phyloP scores from a whole-genome alignment of 2,329 filamentous ascomycete genomes.

The Sarocladiaceae sp. region DNA sequence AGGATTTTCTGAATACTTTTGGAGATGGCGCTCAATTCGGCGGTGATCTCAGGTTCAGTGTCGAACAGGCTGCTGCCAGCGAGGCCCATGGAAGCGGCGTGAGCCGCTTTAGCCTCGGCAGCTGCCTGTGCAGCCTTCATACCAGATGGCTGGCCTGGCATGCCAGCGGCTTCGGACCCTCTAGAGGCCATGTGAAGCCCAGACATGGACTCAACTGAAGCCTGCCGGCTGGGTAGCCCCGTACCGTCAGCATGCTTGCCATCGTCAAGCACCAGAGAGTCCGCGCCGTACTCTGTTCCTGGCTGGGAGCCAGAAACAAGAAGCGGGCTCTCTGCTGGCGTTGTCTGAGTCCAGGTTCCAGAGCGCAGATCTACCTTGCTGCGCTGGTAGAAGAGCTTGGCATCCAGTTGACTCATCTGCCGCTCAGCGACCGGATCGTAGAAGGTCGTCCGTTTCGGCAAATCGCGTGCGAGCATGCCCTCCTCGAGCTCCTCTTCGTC shows the following conservation, averaged over 20 bases:
- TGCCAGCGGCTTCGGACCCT: background rate
- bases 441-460: constrained; percentile 70
- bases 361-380: constrained; percentile 51
- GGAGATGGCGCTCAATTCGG: constrained; percentile 81
- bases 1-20: constrained; percentile 86
- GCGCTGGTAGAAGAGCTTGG: constrained; percentile 92
- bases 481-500: constrained; percentile 34
- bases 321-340: constrained; percentile 41
- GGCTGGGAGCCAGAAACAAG: constrained; percentile 29
- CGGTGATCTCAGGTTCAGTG: constrained; percentile 71
- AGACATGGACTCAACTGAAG: constrained; percentile 8
- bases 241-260: constrained; percentile 32
- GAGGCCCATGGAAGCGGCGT: constrained; percentile 47
- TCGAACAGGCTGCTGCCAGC: constrained; percentile 62
- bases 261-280: constrained; percentile 26
- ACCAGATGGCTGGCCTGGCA: background rate
- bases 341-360: constrained; percentile 33
- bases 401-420: constrained; percentile 87
- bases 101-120: constrained; percentile 34
- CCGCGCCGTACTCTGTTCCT: constrained; percentile 29
- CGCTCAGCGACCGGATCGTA: constrained; percentile 93
- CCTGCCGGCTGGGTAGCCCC: background rate
- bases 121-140: constrained; percentile 2
- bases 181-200: constrained; percentile 5
- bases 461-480: constrained; percentile 55